Evolutionary conservation across 371 early-diverging fungal genomes (phyloP).

Genomic region (Racocetra persica): DNA sequence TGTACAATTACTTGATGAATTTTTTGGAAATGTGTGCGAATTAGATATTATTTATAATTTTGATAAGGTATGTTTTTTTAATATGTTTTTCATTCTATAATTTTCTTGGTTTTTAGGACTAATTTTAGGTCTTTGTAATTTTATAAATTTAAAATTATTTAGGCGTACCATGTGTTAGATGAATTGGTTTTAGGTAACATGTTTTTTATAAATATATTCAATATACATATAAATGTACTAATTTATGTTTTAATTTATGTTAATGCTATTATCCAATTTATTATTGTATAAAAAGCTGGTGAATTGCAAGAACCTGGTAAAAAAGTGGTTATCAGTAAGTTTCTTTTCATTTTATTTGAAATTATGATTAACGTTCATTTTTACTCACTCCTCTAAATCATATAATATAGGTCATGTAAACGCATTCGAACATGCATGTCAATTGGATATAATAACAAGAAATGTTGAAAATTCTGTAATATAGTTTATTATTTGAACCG

Average conservation of each 20-base stretch:
- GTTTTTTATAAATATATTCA: background rate
- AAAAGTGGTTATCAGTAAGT: constrained; percentile 70
- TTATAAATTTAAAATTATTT: background rate
- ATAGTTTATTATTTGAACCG: background rate
- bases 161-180: constrained; percentile 86
- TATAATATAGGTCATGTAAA: constrained; percentile 9
- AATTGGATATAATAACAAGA: constrained; percentile 35
- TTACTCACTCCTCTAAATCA: background rate
- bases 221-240: background rate
- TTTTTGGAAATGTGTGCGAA: constrained; percentile 96
- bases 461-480: constrained; percentile 26
- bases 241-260: constrained; percentile 26
- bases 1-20: constrained; percentile 96
- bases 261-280: constrained; percentile 41
- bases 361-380: background rate
- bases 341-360: background rate
- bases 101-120: background rate
- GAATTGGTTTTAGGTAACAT: constrained; percentile 62
- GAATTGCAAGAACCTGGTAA: constrained; percentile 86
- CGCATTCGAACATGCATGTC: constrained; percentile 18
- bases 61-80: constrained; percentile 62
- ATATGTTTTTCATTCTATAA: background rate
- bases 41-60: constrained; percentile 90
- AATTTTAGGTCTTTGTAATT: background rate
- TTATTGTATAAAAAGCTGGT: constrained; percentile 57